Evolutionary conservation across 352 stramenopile species (phyloP).

Genomic region (Globisporangium camurandrum): DNA sequence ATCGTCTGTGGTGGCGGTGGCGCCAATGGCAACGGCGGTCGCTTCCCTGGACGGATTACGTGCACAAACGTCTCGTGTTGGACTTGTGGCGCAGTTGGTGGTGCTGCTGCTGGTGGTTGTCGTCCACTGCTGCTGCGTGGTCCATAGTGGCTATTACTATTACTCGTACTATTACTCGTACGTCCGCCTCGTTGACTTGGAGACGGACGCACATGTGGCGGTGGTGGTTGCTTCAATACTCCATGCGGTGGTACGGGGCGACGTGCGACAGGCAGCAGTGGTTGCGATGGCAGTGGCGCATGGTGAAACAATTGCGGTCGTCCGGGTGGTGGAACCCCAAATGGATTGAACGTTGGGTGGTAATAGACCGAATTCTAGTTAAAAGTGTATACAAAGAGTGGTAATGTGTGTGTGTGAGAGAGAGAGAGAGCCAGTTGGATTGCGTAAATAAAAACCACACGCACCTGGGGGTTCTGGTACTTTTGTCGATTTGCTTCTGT

Average conservation of each 20-base stretch:
- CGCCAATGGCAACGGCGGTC: conserved; percentile 41
- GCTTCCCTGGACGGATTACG: conserved; percentile 42
- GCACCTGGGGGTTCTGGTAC: conserved; percentile 65
- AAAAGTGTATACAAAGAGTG: too few species aligned
- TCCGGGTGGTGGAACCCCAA: conserved; percentile 57
- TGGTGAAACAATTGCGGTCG: conserved; percentile 52
- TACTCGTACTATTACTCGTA: too few species aligned
- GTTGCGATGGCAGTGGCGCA: conserved; percentile 18
- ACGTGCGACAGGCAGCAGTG: conserved; percentile 7
- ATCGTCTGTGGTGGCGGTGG: conserved; percentile 54
- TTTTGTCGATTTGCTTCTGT: conserved; percentile 45
- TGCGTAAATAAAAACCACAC: background rate
- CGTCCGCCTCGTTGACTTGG: too few species aligned
- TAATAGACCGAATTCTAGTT: conserved; percentile 82
- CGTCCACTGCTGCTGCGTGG: background rate
- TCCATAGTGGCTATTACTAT: conserved; percentile 1
- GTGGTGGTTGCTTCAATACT: too few species aligned
- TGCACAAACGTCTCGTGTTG: conserved; percentile 5
- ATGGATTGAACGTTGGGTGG: conserved; percentile 71
- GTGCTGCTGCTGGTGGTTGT: background rate
- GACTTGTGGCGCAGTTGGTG: background rate
- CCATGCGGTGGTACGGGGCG: conserved; percentile 11
- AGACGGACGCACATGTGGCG: too few species aligned
- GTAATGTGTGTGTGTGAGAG: background rate
- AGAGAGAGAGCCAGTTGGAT: background rate